phyloP scores from a whole-genome alignment of 768 basidiomycete species.

The Cyathus striatus region DNA sequence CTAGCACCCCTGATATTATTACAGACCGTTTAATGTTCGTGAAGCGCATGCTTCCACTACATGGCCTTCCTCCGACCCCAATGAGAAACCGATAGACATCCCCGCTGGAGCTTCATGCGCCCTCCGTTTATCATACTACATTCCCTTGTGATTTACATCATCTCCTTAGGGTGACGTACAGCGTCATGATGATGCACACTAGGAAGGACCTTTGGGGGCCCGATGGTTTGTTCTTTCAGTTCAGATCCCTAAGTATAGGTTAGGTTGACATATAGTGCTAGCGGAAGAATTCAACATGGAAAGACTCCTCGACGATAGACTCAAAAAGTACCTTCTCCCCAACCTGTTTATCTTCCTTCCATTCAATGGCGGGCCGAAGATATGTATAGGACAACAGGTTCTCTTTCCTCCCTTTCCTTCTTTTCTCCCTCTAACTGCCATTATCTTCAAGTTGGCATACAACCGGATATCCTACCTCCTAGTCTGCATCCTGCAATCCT shows the following conservation, averaged over 20 bases:
- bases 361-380: slow-evolving; percentile 64
- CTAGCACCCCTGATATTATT: background rate
- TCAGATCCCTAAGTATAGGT: background rate
- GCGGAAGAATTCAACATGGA: slow-evolving; percentile 60
- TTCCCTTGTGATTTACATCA: no score
- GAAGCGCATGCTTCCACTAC: slow-evolving; percentile 16
- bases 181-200: slow-evolving; percentile 32
- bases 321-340: slow-evolving; percentile 44
- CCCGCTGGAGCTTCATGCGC: slow-evolving; percentile 20
- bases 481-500: slow-evolving; percentile 44
- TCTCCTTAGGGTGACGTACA: slow-evolving; percentile 17
- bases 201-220: slow-evolving; percentile 54
- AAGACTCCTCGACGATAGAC: slow-evolving; percentile 55
- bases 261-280: slow-evolving; percentile 8
- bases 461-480: slow-evolving; percentile 52
- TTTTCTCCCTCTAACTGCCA: background rate
- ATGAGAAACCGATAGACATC: slow-evolving; percentile 29
- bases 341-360: slow-evolving; percentile 70
- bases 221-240: slow-evolving; percentile 36
- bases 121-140: background rate
- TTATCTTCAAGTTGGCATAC: slow-evolving; percentile 57
- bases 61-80: slow-evolving; percentile 16
- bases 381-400: slow-evolving; percentile 45
- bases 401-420: background rate
- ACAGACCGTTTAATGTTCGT: slow-evolving; percentile 22